Base-by-base conservation (phyloP, 2,329 filamentous ascomycete species). In the Ophiostoma tasmaniense region DNA sequence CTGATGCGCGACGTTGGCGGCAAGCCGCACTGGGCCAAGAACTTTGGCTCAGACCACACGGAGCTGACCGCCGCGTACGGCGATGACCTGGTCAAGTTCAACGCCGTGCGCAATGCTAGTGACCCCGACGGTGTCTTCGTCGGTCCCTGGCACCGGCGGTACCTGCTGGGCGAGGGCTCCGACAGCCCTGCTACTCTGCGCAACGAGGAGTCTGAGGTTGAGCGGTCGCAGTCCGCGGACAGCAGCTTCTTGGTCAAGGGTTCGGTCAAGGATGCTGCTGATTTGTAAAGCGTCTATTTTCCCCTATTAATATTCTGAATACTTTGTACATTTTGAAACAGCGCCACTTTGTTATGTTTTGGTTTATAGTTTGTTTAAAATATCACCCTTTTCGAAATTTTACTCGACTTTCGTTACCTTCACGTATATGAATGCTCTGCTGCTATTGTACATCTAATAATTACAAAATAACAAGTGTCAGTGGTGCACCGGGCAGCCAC, bases 101-200 rank as follows among this genome's bases (percentile, higher is more conserved):
- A 87, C 66, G 79, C 80, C 61, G 84, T 92, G 17, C 83, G 90
- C 70, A 81, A 86, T 69, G 82, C 87, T 72, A 84, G 86, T 52
- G 90, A 94, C 75, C 87, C 88, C 0, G 87, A 92, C 71, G 90
- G 90, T 67, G 87, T 93, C 84, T 94, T 94, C 78, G 83, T 94
- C 17, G 94, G 94, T 1, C 89, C 93, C 66, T 99, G 94, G 94
- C 92, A 97, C 78, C 84, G 90, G 35, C 84, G 89, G 67, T 86
- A 87, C 74, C 80, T 97, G 25, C 76, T 87, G 59, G 78, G 77
- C 37, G 77, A 72, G 10, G 67, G 59, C 5, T 64, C 45, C 2
- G 62, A 37, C 25, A 39, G n/a, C 42, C 35, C 17, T 4, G 50
- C 71, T 33, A 67, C 59, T n/a, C 72, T 77, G 30, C 71, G 73